phyloP scores from a whole-genome alignment of 805 yeast species.

The Wickerhamiella siamensis region DNA sequence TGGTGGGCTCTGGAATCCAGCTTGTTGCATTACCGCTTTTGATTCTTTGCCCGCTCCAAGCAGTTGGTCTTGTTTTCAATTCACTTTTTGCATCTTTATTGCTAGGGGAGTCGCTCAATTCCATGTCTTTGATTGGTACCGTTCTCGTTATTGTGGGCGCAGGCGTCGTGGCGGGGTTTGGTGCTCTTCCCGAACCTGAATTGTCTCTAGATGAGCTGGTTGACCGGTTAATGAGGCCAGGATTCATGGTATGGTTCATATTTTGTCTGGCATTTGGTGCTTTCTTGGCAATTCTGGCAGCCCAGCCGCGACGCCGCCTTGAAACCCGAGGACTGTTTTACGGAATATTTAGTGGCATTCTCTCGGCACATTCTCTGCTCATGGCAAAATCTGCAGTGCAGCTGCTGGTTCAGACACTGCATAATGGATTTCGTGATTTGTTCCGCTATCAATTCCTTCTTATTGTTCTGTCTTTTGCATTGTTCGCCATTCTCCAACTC shows the following conservation, averaged over 20 bases:
- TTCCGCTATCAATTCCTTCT: constrained; percentile 33
- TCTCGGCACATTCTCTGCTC: constrained; percentile 74
- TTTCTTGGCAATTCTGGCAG: constrained; percentile 8
- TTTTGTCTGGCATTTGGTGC: constrained; percentile 26
- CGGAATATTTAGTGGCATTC: constrained; percentile 58
- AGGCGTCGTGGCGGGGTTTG: constrained; percentile 58
- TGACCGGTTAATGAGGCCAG: constrained; percentile 28
- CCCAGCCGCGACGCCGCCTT: constrained; percentile 1
- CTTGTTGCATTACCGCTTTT: constrained; percentile 72
- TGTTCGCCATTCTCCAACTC: constrained; percentile 55
- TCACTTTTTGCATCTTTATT: constrained; percentile 55
- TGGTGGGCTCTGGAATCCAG: constrained; percentile 72
- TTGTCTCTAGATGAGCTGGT: constrained; percentile 36
- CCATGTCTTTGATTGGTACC: constrained; percentile 47
- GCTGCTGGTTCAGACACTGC: constrained; percentile 36
- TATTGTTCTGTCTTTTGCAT: constrained; percentile 32
- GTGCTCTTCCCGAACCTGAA: constrained; percentile 42
- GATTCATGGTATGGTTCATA: constrained; percentile 46
- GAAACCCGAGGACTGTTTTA: constrained; percentile 37
- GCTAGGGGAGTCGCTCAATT: constrained; percentile 54
- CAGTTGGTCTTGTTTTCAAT: constrained; percentile 79
- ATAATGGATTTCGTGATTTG: constrained; percentile 26
- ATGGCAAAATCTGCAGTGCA: constrained; percentile 78
- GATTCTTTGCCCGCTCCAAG: constrained; percentile 67
- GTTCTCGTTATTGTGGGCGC: constrained; percentile 60